Evolutionary conservation across 169 alveolate genomes (phyloP).

Genomic region (Hepatocystis sp.): DNA sequence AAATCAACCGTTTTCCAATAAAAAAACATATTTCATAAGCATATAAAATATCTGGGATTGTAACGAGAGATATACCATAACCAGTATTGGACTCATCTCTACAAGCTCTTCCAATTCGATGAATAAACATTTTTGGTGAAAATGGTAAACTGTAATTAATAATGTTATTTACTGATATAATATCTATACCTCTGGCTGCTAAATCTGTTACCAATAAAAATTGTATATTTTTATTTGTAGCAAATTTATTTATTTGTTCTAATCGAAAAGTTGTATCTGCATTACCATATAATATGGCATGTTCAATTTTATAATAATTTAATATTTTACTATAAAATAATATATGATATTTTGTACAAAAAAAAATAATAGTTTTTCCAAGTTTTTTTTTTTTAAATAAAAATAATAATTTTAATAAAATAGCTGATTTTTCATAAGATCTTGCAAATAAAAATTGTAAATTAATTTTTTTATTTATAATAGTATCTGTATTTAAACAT

Average conservation of each 20-base stretch:
- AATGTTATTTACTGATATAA: conserved; percentile 97
- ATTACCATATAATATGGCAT: conserved; percentile 87
- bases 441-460: conserved; percentile 82
- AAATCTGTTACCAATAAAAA: conserved; percentile 98
- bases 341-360: conserved; percentile 92
- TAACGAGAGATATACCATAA: conserved; percentile 91
- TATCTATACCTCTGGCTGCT: conserved; percentile 99
- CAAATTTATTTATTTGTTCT: conserved; percentile 85
- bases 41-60: conserved; percentile 88
- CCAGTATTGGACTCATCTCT: conserved; percentile 97
- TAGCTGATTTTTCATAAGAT: conserved; percentile 89
- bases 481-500: conserved; percentile 89
- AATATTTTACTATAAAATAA: conserved; percentile 87
- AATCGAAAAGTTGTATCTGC: conserved; percentile 91
- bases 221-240: conserved; percentile 82
- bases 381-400: conserved; percentile 76
- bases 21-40: conserved; percentile 71
- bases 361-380: conserved; percentile 90
- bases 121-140: conserved; percentile 96
- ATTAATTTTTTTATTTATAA: conserved; percentile 83
- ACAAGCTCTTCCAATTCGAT: conserved; percentile 99
- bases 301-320: conserved; percentile 78
- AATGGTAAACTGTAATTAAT: conserved; percentile 98
- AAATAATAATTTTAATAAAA: conserved; percentile 85
- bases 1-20: conserved; percentile 45